Evolutionary conservation across 1,139 yeast species (phyloP).

Genomic region (Pichia sp.): DNA sequence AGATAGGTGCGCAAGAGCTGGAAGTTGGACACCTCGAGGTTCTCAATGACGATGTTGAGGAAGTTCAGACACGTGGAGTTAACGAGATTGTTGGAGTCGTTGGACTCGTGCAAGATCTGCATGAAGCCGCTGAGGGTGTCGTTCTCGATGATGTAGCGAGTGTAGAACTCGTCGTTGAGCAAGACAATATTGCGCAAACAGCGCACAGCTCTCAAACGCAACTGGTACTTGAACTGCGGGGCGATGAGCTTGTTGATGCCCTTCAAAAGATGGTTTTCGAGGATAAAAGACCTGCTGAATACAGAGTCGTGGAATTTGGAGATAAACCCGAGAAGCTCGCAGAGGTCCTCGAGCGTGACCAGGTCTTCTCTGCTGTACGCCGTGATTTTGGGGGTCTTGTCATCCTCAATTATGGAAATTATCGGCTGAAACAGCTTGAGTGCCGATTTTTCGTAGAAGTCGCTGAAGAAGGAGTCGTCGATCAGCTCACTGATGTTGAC

Average conservation of each 20-base stretch:
- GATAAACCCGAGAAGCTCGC: constrained; percentile 67
- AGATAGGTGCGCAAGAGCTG: constrained; percentile 48
- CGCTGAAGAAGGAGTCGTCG: constrained; percentile 48
- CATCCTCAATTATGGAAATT: constrained; percentile 23
- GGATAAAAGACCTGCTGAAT: constrained; percentile 56
- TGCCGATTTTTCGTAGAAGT: constrained; percentile 65
- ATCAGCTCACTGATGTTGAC: constrained; percentile 10
- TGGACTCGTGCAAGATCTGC: constrained; percentile 46
- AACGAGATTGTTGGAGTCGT: constrained; percentile 55
- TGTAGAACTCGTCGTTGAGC: constrained; percentile 59
- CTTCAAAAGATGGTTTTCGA: constrained; percentile 49
- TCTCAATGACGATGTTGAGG: constrained; percentile 47
- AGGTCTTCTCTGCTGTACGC: constrained; percentile 1
- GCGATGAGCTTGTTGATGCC: constrained; percentile 48
- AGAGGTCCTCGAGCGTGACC: constrained; percentile 39
- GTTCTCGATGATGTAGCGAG: constrained; percentile 52
- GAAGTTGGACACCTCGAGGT: constrained; percentile 40
- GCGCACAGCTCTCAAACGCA: constrained; percentile 62
- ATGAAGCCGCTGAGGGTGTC: constrained; percentile 52
- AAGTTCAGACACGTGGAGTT: constrained; percentile 77
- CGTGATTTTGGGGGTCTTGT: not conserved
- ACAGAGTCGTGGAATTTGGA: constrained; percentile 55
- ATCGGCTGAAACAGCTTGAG: constrained; percentile 52
- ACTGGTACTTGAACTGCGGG: constrained; percentile 40
- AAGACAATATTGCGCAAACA: constrained; percentile 57